These are phyloP conservation scores for Coemansia sp. DNA, from an alignment of 192 early-diverging fungal species.

Conservation along the genomic window DNA sequence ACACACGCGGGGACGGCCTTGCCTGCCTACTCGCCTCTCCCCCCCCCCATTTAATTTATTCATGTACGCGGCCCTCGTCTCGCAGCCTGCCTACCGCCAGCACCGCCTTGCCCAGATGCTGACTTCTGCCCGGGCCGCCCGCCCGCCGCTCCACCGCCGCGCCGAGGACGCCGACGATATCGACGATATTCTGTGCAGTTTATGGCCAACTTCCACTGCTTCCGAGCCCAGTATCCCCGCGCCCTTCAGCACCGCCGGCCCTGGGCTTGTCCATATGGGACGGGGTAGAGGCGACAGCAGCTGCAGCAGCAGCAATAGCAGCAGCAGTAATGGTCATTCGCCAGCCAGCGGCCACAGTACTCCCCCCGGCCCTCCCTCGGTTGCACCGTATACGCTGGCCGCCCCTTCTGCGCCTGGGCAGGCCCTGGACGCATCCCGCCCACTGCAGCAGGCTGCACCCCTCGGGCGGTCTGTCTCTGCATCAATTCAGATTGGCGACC, in stretches of 20 bases:
- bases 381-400: slow-evolving; percentile 14
- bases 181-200: slow-evolving; percentile 42
- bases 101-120: no score
- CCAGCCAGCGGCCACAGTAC: no score
- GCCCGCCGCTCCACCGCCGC: background rate
- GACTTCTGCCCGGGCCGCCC: background rate
- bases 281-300: no score
- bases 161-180: slow-evolving; percentile 38
- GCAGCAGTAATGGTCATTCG: no score
- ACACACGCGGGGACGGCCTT: no score
- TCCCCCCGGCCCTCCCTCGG: no score
- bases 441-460: slow-evolving; percentile 1
- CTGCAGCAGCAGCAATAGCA: no score
- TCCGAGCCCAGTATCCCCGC: no score
- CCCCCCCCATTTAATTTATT: background rate
- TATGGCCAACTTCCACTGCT: slow-evolving; percentile 31
- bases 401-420: slow-evolving; percentile 1
- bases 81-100: slow-evolving; percentile 10
- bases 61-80: slow-evolving; percentile 36
- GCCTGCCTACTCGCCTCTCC: no score
- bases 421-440: background rate
- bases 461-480: slow-evolving; percentile 16
- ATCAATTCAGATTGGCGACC: slow-evolving; percentile 47
- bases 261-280: no score
- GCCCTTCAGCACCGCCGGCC: no score